Evolutionary conservation across 805 yeast genomes (phyloP).

Genomic region (Metschnikowia anglica): DNA sequence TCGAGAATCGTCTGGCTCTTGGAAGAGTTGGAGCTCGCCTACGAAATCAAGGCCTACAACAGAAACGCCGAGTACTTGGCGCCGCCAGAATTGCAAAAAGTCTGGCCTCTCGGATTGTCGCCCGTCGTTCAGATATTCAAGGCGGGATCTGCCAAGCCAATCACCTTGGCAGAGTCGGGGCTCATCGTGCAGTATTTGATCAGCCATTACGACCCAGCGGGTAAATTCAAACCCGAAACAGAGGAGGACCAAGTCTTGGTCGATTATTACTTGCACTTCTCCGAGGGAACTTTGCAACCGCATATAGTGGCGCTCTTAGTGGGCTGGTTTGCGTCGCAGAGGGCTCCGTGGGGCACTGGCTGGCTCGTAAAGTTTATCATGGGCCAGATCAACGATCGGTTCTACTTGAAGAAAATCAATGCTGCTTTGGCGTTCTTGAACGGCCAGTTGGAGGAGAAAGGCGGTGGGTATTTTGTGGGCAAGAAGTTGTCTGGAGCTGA

Average conservation of each 20-base stretch:
- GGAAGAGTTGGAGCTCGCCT: constrained; percentile 34
- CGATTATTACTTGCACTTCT: constrained; percentile 27
- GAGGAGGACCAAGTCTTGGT: constrained; percentile 31
- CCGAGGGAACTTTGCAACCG: constrained; percentile 28
- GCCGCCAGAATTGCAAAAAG: constrained; percentile 30
- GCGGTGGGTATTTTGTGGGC: constrained; percentile 41
- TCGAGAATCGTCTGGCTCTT: constrained; percentile 39
- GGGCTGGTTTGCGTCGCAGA: constrained; percentile 24
- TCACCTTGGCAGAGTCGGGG: constrained; percentile 58
- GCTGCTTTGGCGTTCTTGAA: constrained; percentile 33
- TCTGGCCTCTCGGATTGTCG: constrained; percentile 41
- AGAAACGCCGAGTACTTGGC: constrained; percentile 31
- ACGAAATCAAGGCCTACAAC: constrained; percentile 33
- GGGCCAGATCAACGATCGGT: constrained; percentile 25
- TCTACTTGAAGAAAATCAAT: constrained; percentile 26
- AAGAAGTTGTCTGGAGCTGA: constrained; percentile 40
- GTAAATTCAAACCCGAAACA: constrained; percentile 38
- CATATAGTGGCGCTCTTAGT: constrained; percentile 26
- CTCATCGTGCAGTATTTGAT: constrained; percentile 53
- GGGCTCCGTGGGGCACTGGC: constrained; percentile 30
- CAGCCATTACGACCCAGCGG: constrained; percentile 45
- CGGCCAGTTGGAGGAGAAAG: constrained; percentile 26
- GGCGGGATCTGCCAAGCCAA: constrained; percentile 11
- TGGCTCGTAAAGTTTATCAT: constrained; percentile 25
- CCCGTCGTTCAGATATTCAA: constrained; percentile 26